Conservation (phyloP, 306 rosid genomes). For the Sindora glabra region DNA sequence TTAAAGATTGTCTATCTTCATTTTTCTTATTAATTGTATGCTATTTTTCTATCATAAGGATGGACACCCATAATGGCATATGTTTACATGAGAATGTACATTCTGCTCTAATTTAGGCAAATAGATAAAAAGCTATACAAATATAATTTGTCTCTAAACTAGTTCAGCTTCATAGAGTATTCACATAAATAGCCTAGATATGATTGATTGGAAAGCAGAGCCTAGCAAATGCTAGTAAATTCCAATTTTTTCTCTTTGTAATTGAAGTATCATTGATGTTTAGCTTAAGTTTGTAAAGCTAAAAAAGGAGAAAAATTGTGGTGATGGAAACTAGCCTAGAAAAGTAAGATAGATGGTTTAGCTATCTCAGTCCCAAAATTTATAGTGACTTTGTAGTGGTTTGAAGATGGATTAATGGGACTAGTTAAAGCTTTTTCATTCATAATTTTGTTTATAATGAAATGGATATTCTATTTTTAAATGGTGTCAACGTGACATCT, state of each 20-base stretch:
- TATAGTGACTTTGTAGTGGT: background rate
- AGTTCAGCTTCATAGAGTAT: background rate
- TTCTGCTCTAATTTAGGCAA: background rate
- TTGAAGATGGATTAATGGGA: background rate
- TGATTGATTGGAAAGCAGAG: background rate
- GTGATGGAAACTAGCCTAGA: background rate
- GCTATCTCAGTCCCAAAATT: background rate
- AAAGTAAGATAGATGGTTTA: background rate
- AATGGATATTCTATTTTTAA: background rate
- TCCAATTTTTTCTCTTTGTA: conserved; percentile 5
- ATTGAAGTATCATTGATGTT: background rate
- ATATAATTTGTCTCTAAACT: background rate
- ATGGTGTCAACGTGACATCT: background rate
- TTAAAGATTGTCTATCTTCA: background rate
- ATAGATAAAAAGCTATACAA: background rate
- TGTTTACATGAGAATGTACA: background rate
- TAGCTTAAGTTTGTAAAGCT: too few relatives aligned
- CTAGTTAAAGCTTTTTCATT: conserved; percentile 2
- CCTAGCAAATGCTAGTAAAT: background rate
- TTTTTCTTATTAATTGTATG: background rate
- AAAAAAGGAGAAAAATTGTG: background rate
- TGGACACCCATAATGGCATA: conserved; percentile 1
- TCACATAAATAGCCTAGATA: background rate
- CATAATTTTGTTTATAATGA: background rate
- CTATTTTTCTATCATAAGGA: background rate